Percentiles rank a stretch among this genome's conserved stretches.
Evolutionary conservation across 2,329 filamentous ascomycete species (phyloP).

Genomic region (Verticillium tricorpus): DNA sequence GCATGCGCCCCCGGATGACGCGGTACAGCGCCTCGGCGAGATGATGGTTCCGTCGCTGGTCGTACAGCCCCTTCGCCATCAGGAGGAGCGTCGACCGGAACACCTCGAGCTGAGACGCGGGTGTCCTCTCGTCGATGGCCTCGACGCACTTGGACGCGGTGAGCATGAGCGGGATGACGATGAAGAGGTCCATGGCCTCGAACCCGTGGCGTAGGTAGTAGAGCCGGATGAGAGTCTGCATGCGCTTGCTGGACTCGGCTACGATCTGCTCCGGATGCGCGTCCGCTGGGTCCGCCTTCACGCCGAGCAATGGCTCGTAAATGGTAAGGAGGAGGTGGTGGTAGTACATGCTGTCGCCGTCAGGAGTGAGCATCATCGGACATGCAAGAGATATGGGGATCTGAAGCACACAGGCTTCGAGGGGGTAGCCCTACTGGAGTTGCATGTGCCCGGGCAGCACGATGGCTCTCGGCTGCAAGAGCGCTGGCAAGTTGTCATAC

Average conservation of each 20-base stretch:
- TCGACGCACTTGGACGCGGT: conserved; percentile 20
- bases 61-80: conserved; percentile 24
- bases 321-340: too few relatives aligned
- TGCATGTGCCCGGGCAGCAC: conserved; percentile 29
- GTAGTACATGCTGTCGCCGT: background rate
- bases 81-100: conserved; percentile 29
- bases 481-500: conserved; percentile 20
- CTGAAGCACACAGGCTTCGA: too few relatives aligned
- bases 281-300: too few relatives aligned
- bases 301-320: too few relatives aligned
- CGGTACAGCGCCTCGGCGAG: conserved; percentile 26
- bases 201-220: conserved; percentile 27
- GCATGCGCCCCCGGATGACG: conserved; percentile 28
- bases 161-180: conserved; percentile 27
- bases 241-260: background rate
- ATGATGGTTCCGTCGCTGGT: conserved; percentile 28
- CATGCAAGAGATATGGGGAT: too few relatives aligned
- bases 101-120: conserved; percentile 13
- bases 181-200: conserved; percentile 15
- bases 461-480: conserved; percentile 22
- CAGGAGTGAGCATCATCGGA: too few relatives aligned
- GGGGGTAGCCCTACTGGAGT: conserved; percentile 25
- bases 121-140: conserved; percentile 14
- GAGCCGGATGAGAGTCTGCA: conserved; percentile 19
- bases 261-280: too few relatives aligned